Conservation (phyloP, 2,329 filamentous ascomycete genomes). For the Diaporthe capsici region DNA sequence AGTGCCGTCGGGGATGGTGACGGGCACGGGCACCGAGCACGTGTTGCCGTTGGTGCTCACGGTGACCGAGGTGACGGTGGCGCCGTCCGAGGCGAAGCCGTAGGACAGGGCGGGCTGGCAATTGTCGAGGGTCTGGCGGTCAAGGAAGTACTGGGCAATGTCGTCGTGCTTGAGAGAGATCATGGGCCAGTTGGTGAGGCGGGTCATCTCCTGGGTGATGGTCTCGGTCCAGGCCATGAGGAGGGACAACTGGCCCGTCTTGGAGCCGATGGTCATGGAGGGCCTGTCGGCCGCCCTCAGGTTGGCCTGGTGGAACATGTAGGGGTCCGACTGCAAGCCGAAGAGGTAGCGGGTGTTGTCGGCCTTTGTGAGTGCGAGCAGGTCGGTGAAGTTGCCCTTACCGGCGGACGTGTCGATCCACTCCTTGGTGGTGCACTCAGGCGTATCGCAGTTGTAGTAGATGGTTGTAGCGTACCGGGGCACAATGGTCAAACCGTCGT, state of each 20-base stretch:
- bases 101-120: constrained; percentile 13
- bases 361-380: constrained; percentile 2
- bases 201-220: constrained; percentile 9
- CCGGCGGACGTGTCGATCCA: constrained; percentile 5
- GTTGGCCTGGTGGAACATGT: constrained; percentile 28
- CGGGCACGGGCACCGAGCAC: constrained; percentile 1
- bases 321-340: not conserved
- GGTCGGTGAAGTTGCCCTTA: not conserved
- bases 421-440: not conserved
- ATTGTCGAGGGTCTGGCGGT: not conserved
- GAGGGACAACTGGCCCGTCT: constrained; percentile 8
- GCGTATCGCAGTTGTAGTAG: constrained; percentile 17
- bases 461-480: constrained; percentile 5
- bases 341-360: constrained; percentile 19
- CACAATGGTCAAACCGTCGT: not conserved
- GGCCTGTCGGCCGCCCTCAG: constrained; percentile 6
- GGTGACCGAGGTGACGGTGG: constrained; percentile 1
- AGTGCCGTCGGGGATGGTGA: not conserved
- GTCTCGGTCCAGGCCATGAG: constrained; percentile 21
- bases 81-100: not conserved
- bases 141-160: constrained; percentile 8
- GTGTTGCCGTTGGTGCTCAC: constrained; percentile 1
- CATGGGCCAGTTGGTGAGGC: constrained; percentile 22
- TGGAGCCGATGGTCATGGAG: constrained; percentile 4
- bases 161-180: constrained; percentile 22